Conservation (phyloP, 176 grass and related monocot genomes). For the Triticum dicoccoides region DNA sequence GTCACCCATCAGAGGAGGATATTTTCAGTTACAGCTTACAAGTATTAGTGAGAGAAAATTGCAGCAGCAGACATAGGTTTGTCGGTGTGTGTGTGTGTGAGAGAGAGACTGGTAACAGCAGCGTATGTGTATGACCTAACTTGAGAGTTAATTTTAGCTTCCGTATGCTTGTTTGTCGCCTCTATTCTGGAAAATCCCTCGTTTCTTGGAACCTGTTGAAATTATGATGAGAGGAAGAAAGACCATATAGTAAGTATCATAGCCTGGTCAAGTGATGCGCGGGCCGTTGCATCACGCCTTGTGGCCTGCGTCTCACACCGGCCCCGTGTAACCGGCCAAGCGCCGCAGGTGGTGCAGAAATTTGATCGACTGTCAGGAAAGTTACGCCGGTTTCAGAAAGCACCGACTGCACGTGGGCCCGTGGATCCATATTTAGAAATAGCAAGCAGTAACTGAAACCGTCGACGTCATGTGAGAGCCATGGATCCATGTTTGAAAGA, state of each 20-base stretch:
- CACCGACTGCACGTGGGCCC: neutral
- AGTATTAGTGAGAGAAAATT: constrained; percentile 1
- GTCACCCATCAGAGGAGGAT: neutral
- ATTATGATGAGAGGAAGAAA: neutral
- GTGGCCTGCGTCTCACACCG: neutral
- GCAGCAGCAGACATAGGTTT: constrained; percentile 30
- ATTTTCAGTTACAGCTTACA: constrained; percentile 32
- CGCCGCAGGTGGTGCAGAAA: neutral
- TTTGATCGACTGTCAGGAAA: neutral
- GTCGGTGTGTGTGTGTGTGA: neutral
- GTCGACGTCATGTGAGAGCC: too few species aligned
- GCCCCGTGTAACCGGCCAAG: neutral
- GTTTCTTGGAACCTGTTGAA: neutral
- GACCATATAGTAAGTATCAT: too few species aligned
- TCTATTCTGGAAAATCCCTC: constrained; percentile 9
- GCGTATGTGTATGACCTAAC: neutral
- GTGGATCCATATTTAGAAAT: neutral
- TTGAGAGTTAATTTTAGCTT: neutral
- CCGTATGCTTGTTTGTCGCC: neutral
- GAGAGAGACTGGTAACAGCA: constrained; percentile 4
- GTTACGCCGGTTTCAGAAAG: neutral
- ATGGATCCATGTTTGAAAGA: too few species aligned
- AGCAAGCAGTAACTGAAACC: too few species aligned
- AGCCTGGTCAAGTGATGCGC: too few species aligned
- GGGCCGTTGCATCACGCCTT: constrained; percentile 23